Evolutionary conservation across 768 basidiomycete species (phyloP).

Genomic region (Mycena vulgaris): DNA sequence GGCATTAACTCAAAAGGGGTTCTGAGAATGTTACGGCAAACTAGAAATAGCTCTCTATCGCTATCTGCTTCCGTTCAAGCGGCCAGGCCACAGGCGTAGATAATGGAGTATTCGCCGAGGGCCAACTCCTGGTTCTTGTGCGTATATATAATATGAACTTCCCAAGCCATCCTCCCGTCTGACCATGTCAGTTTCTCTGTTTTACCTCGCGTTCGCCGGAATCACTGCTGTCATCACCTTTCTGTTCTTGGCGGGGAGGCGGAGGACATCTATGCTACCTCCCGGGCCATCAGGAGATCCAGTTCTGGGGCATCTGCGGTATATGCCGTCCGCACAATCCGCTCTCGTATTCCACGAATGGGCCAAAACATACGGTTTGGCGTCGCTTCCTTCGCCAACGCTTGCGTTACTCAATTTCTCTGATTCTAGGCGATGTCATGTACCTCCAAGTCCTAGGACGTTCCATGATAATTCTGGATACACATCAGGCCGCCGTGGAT

Average conservation of each 20-base stretch:
- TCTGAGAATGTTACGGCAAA: no score
- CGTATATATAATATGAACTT: no score
- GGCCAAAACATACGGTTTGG: constrained; percentile 14
- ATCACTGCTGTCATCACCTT: not conserved
- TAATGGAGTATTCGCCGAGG: no score
- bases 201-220: not conserved
- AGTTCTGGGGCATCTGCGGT: constrained; percentile 12
- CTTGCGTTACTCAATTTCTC: not conserved
- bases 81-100: no score
- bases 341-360: constrained; percentile 22
- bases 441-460: constrained; percentile 41
- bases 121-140: no score
- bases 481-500: constrained; percentile 40
- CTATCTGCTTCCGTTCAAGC: no score
- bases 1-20: no score
- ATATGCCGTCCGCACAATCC: constrained; percentile 13
- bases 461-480: constrained; percentile 38
- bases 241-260: not conserved
- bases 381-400: no score
- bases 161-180: no score
- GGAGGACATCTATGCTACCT: constrained; percentile 1
- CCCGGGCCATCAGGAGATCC: constrained; percentile 18
- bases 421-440: constrained; percentile 25
- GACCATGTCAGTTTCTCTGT: not conserved
- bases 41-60: no score